Evolutionary conservation across 2,329 filamentous ascomycete genomes (phyloP), one percentile per base, ranked within the genome.

Genomic region (Penicillium sp.): DNA sequence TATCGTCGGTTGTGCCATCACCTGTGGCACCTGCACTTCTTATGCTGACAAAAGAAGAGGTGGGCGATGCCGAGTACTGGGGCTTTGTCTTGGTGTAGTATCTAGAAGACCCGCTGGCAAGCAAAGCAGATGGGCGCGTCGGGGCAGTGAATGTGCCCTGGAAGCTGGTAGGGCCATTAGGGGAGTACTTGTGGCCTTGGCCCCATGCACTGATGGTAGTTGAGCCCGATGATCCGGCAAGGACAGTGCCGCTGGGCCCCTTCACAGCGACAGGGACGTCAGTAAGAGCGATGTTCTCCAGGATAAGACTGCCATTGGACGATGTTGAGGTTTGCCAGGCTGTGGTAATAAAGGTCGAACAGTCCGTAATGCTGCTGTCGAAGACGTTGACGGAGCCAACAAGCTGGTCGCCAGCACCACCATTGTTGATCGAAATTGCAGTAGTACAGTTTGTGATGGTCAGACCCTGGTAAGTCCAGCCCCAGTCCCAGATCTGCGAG

Each of bases 401-500:
- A 8, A 72, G 73, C 57, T 82, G 77, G 2, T 72, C 75, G 4
- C 69, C 69, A 25, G 67, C 63, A 16, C 75, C 77, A 2, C 77
- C 78, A 26, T 71, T 72, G 3, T 71, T 70, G 63, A 86, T 81
- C 49, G 83, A 79, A 4, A 88, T 67, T 4, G 80, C 84, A 35
- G 80, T 75, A 2, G 70, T 67, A 64, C 83, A 85, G 65, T 84
- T 83, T 52, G 78, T 78, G 62, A 87, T 77, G 1, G 59, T 76
- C 39, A 86, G 67, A 4, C 75, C 75, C 58, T 80, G 77, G 57
- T 81, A 84, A 0, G 80, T 83, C 80, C 80, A 87, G 1, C 82
- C 82, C 85, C 85, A 87, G 58, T 84, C 76, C 84, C 83, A 87
- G 10, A 83, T 72, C 61, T 85, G 79, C 25, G 81, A 78, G 47